Percentiles rank a stretch among this genome's conserved stretches.
Evolutionary conservation across 371 early-diverging fungal genomes (phyloP).

Genomic region (Coemansia sp.): DNA sequence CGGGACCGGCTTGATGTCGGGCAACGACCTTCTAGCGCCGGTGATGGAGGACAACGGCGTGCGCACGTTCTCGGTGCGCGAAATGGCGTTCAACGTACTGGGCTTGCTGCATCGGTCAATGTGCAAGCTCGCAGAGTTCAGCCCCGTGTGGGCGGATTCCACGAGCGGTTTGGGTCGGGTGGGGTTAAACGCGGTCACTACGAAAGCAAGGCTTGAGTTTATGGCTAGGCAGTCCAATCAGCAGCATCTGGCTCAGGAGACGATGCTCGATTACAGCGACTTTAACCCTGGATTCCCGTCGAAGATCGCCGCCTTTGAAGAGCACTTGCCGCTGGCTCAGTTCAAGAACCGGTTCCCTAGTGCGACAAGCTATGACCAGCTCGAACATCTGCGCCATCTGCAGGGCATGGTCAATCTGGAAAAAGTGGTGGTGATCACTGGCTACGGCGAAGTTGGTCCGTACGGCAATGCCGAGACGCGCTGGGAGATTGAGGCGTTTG

Average conservation of each 20-base stretch:
- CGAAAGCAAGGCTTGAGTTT: slow-evolving; percentile 40
- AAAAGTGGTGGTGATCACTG: slow-evolving; percentile 89
- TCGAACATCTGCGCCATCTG: slow-evolving; percentile 69
- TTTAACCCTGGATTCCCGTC: too few species aligned
- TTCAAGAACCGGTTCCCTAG: slow-evolving; percentile 87
- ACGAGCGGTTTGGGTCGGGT: slow-evolving; percentile 72
- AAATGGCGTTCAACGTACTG: slow-evolving; percentile 63
- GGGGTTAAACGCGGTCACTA: slow-evolving; percentile 53
- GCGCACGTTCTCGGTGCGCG: slow-evolving; percentile 69
- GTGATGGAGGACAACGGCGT: slow-evolving; percentile 88
- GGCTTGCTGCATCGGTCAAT: slow-evolving; percentile 69
- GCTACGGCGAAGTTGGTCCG: slow-evolving; percentile 93
- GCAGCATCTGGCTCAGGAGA: slow-evolving; percentile 49
- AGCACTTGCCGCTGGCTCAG: slow-evolving; percentile 84
- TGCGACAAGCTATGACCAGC: slow-evolving; percentile 59
- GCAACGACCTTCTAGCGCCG: slow-evolving; percentile 88
- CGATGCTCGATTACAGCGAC: slow-evolving; percentile 43
- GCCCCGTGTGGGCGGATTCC: slow-evolving; percentile 90
- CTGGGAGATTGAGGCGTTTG: slow-evolving; percentile 94
- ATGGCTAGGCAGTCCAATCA: neutral
- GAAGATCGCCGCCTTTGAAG: slow-evolving; percentile 52
- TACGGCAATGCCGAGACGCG: slow-evolving; percentile 91
- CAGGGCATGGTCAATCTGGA: slow-evolving; percentile 89
- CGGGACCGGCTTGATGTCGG: slow-evolving; percentile 93
- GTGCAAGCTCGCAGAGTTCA: slow-evolving; percentile 69